Evolutionary conservation across 208 protist species (phyloP), one percentile per base, ranked within the genome.

Genomic region (Trypanosoma vivax): DNA sequence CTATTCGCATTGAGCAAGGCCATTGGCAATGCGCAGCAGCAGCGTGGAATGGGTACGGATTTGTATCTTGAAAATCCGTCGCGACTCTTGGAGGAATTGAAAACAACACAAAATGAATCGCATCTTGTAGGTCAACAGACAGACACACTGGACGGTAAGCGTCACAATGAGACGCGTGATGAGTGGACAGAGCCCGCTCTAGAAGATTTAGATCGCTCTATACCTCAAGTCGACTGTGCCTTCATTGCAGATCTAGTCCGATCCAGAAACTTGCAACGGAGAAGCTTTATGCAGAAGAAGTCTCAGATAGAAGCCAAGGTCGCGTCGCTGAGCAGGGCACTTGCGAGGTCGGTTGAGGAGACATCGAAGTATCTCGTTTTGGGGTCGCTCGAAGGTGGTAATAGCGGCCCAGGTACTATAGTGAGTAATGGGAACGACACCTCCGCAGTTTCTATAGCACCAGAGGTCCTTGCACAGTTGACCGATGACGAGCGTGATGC

Each of bases 191-290:
- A 90, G 67, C 82, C 82, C 27, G 76, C 82, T 18, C 50, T 90
- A 23, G 57, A 53, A 3, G 82, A 90, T 54, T 65, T 90, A 18
- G 77, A 90, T 51, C 73, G 77, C 29, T 86, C 77, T 16, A 86
- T 90, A 37, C 82, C 82, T 9, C 82, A 90, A 52, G 82, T 90
- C 2, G 82, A 86, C 58, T 84, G 82, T 47, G 65, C 71, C 35
- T 90, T 90, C 42, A 76, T 90, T 40, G 82, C 82, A 0, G 73
- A 76, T 49, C 78, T 90, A 25, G 75, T 86, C 41, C 71, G 73
- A 23, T 65, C 65, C 30, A 72, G 80, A 25, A 84, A 71, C 50
- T 28, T 68, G 2, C 54, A 60, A 25, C 70, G 76, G 10, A 66
- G 68, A n/a, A 65, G 60, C 14, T 84, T 88, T 52, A 51, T 88